Evolutionary conservation across 768 basidiomycete genomes (phyloP).

Genomic region (Boletales sp.): DNA sequence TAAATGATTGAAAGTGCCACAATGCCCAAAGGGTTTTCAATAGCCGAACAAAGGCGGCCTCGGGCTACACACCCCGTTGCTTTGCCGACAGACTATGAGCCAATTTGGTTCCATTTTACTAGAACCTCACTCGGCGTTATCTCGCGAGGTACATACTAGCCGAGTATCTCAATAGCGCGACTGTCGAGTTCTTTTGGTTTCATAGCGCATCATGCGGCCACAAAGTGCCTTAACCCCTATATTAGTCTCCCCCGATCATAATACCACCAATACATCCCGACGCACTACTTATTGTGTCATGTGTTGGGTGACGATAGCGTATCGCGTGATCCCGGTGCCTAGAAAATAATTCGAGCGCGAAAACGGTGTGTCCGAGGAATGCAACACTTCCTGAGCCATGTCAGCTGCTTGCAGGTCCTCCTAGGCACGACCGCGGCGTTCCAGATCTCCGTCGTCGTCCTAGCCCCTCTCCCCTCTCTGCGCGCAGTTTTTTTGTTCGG

Average conservation of each 20-base stretch:
- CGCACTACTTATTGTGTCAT: not conserved
- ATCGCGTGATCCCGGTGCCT: conserved; percentile 5
- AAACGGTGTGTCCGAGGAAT: conserved; percentile 7
- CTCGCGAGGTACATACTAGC: not conserved
- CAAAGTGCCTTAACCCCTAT: conserved; percentile 2
- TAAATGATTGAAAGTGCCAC: not conserved
- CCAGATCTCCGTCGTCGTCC: conserved; percentile 3
- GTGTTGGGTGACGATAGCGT: conserved; percentile 1
- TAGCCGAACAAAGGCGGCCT: not conserved
- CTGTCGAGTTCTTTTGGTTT: not conserved
- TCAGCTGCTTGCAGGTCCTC: not conserved
- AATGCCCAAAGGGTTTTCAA: not conserved
- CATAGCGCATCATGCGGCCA: not conserved
- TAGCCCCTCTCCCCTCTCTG: not conserved
- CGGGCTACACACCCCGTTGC: not conserved
- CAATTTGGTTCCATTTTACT: not conserved
- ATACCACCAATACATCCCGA: not conserved
- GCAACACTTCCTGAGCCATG: not conserved
- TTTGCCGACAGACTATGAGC: not conserved
- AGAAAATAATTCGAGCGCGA: not conserved
- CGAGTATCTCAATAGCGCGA: not conserved
- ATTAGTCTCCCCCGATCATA: not conserved
- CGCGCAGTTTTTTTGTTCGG: conserved; percentile 6
- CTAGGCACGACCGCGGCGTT: conserved; percentile 13
- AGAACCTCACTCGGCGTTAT: too few species aligned